Evolutionary conservation across 345 rosid species (phyloP), one percentile per base, ranked within the genome.

Genomic region (Turnera subulata): DNA sequence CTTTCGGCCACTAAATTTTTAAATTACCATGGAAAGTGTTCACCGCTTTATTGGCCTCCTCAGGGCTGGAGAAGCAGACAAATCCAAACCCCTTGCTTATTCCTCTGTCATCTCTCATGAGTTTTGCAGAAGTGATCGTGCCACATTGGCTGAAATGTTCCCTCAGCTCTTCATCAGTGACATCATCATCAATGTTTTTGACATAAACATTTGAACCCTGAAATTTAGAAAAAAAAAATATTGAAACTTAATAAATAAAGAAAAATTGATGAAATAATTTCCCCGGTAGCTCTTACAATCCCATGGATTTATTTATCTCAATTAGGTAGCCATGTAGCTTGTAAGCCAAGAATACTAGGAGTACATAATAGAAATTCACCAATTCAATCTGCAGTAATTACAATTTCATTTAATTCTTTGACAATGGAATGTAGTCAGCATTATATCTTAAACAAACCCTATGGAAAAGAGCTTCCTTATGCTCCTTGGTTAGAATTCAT

Each of bases 101-200:
- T 58, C 96, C 91, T 77, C 79, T 87, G 22, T 79, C 76, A 62
- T 84, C 85, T 63, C 84, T 72, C 89, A 82, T 84, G 48, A 82
- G 38, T 72, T 82, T 88, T 38, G 78, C 74, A 13, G 96, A 82
- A 17, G 77, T 80, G 54, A 81, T 79, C 33, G 50, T 72, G 53
- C 96, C 96, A 69, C 89, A 80, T 56, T 79, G 77, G 55, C 87
- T 81, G 63, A 88, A 88, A 57, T 70, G 72, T 39, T 78, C 76
- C 70, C 58, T 75, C 39, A 88, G 75, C 66, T 77, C 82, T 67
- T 84, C 87, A 32, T 88, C 96, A 56, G 85, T 69, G 62, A 78
- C 81, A 50, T 68, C 76, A 68, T 74, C 80, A 47, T 69, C 76
- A 47, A 88, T 79, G 63, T 84, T 84, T 73, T 88, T 88, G 62